phyloP scores from a whole-genome alignment of 495 filamentous ascomycete genomes.

The Cladorrhinum samala region DNA sequence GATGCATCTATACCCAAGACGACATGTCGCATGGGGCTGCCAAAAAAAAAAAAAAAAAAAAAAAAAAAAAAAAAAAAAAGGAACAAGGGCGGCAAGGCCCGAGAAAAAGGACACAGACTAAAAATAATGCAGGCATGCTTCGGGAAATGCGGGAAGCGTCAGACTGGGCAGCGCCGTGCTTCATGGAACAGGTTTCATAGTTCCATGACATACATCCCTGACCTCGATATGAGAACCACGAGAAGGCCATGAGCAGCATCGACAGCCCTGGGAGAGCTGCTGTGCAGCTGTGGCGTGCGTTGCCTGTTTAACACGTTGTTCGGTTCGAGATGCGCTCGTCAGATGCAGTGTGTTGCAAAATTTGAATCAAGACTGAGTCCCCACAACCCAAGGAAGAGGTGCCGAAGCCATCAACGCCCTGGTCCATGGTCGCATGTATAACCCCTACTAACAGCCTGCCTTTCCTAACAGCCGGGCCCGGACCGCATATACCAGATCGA shows the following conservation, averaged over 20 bases:
- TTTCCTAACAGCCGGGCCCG: slow-evolving; percentile 16
- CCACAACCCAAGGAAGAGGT: background rate
- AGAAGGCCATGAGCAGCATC: background rate
- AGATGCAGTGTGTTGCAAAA: background rate
- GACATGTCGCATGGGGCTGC: background rate
- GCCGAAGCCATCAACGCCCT: slow-evolving; percentile 4
- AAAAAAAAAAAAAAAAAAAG: background rate
- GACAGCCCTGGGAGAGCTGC: background rate
- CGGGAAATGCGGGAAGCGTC: background rate
- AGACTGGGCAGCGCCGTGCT: background rate
- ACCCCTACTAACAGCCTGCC: background rate
- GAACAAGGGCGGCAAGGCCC: background rate
- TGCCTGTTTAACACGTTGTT: background rate
- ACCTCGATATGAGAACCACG: background rate
- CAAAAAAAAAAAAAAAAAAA: background rate
- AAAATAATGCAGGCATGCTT: background rate
- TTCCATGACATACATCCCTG: background rate
- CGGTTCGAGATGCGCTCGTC: background rate
- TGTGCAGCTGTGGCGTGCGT: background rate
- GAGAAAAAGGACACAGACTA: background rate
- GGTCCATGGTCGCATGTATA: background rate
- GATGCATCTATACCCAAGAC: background rate
- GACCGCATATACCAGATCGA: slow-evolving; percentile 17
- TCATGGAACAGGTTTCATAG: too few relatives aligned
- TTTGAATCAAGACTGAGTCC: background rate